Conservation (phyloP, 2,329 filamentous ascomycete species). For the Stachybotrys chartarum region DNA sequence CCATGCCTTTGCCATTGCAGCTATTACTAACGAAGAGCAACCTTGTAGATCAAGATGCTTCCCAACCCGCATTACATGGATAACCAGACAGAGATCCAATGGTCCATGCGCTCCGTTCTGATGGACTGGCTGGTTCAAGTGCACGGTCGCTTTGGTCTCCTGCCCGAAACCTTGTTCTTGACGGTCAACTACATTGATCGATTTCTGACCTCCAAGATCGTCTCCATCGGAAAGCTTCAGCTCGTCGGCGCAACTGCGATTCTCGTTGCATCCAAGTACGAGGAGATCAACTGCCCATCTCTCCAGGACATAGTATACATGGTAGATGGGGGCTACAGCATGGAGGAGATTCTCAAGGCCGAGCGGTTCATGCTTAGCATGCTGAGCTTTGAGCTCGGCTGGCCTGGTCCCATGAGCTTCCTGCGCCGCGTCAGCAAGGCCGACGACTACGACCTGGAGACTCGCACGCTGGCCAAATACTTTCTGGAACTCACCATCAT, state of each 20-base stretch:
- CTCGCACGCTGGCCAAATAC: constrained; percentile 92
- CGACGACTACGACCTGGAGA: constrained; percentile 94
- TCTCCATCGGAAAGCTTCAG: constrained; percentile 91
- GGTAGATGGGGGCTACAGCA: constrained; percentile 86
- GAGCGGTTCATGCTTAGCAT: constrained; percentile 98
- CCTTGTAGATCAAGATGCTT: constrained; percentile 61
- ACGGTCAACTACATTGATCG: constrained; percentile 96
- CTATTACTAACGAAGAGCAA: not conserved
- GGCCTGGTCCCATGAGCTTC: constrained; percentile 99
- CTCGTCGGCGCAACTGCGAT: constrained; percentile 93
- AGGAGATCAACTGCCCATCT: constrained; percentile 97
- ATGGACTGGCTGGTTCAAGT: constrained; percentile 99
- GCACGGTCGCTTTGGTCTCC: constrained; percentile 80
- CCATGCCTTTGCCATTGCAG: not conserved
- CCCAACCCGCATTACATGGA: constrained; percentile 96
- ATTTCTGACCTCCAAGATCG: constrained; percentile 89
- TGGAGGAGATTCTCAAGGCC: constrained; percentile 91
- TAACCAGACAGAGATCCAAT: constrained; percentile 92
- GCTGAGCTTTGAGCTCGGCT: constrained; percentile 91
- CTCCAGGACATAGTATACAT: constrained; percentile 96
- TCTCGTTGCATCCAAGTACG: constrained; percentile 94
- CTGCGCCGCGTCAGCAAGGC: constrained; percentile 95
- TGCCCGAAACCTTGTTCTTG: constrained; percentile 92
- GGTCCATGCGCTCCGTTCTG: constrained; percentile 95
- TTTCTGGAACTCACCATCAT: constrained; percentile 95